Evolutionary conservation across 495 filamentous ascomycete species (phyloP).

Genomic region (Trichoderma asperelloides): DNA sequence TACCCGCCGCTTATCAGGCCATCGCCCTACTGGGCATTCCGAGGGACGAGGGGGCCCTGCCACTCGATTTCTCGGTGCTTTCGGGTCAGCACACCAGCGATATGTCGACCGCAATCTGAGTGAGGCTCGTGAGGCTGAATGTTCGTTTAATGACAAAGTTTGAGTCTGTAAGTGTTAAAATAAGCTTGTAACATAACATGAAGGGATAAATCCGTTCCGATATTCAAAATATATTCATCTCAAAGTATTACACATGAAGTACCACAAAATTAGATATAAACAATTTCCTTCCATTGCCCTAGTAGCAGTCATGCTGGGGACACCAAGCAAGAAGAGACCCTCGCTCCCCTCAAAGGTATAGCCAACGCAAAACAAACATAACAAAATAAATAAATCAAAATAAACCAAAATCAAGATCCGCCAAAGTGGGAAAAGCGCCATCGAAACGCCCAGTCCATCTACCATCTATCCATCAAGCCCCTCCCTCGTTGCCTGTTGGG

Average conservation of each 20-base stretch:
- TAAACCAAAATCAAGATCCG: background rate
- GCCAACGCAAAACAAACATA: background rate
- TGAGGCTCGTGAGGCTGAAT: too few species aligned
- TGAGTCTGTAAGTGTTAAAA: too few species aligned
- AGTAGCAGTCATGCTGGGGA: background rate
- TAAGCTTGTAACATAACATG: too few species aligned
- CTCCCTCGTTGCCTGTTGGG: conserved; percentile 18
- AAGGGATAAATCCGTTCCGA: too few species aligned
- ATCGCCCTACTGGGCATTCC: too few species aligned
- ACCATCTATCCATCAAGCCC: conserved; percentile 10
- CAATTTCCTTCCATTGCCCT: background rate
- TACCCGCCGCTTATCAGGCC: too few species aligned
- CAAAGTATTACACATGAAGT: background rate
- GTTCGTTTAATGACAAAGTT: too few species aligned
- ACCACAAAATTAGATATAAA: background rate
- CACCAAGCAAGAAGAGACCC: background rate
- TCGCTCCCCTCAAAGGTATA: background rate
- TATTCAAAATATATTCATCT: too few species aligned
- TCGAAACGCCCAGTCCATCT: background rate
- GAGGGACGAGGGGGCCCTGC: too few species aligned
- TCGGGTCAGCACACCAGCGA: too few species aligned
- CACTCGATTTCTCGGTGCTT: too few species aligned
- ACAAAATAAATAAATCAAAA: background rate
- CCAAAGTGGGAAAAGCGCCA: background rate
- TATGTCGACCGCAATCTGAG: too few species aligned